Percentiles rank a stretch among this genome's conserved stretches.
Conservation (phyloP, 106 monocot genomes). For the Narthecium ossifragum region DNA sequence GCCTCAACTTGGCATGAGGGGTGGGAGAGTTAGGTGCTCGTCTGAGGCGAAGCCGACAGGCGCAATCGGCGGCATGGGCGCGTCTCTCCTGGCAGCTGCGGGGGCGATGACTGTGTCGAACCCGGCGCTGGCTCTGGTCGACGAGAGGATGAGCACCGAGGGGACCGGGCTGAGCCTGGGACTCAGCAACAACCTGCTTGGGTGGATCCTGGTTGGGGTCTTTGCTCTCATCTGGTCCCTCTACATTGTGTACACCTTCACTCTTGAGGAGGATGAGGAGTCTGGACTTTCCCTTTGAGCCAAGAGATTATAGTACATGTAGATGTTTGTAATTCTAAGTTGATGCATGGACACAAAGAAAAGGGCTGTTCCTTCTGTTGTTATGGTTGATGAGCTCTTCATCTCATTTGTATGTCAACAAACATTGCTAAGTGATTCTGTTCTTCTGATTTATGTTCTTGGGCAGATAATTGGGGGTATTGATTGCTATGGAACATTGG, state of each 20-base stretch:
- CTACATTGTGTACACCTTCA: constrained; percentile 55
- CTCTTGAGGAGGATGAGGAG: constrained; percentile 72
- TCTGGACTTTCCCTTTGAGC: constrained; percentile 62
- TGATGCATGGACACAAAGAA: no score
- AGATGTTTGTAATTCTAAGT: no score
- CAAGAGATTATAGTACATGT: no score
- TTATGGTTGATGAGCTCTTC: no score
- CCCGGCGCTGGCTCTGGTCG: constrained; percentile 66
- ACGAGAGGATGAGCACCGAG: constrained; percentile 74
- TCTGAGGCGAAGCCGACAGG: constrained; percentile 3
- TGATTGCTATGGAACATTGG: no score
- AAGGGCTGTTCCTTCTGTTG: no score
- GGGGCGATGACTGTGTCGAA: constrained; percentile 23
- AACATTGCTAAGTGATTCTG: no score
- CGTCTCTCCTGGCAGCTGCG: constrained; percentile 27
- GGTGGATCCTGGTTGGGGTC: constrained; percentile 64
- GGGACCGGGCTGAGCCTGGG: constrained; percentile 69
- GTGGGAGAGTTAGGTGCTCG: constrained; percentile 22
- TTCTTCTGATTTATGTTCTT: no score
- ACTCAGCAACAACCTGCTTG: constrained; percentile 69
- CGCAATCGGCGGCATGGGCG: background rate
- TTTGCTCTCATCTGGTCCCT: constrained; percentile 75
- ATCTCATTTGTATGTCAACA: no score
- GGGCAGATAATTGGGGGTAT: no score
- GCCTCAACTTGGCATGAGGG: constrained; percentile 18